phyloP scores from a whole-genome alignment of 441 rosid genomes.

The Kokia cookei region DNA sequence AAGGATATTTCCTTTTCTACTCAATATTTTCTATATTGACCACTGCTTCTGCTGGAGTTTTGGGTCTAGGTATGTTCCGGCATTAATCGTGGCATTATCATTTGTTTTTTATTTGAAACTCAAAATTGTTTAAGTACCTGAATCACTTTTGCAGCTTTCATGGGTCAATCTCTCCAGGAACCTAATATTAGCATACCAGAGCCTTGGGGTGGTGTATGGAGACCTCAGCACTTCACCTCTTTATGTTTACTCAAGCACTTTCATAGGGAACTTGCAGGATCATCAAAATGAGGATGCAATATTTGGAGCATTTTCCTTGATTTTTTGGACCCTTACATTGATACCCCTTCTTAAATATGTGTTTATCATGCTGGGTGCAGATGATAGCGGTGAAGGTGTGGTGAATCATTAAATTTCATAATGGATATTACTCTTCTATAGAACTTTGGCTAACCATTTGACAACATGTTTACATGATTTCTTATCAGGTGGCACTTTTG shows the following conservation, averaged over 20 bases:
- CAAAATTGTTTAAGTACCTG: background rate
- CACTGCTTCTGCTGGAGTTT: background rate
- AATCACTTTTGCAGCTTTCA: conserved; percentile 45
- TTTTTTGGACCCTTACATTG: conserved; percentile 83
- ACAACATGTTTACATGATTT: conserved; percentile 18
- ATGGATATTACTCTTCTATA: background rate
- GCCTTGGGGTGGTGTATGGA: conserved; percentile 87
- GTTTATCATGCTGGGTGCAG: conserved; percentile 52
- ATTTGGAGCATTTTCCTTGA: conserved; percentile 78
- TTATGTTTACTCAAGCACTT: conserved; percentile 58
- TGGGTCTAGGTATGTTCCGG: conserved; percentile 3
- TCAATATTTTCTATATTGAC: background rate
- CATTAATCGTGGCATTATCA: background rate
- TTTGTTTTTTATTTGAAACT: background rate
- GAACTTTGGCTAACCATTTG: background rate
- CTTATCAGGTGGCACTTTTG: conserved; percentile 77
- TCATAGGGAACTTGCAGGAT: conserved; percentile 49
- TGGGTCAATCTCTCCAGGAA: conserved; percentile 56
- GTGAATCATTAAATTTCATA: background rate
- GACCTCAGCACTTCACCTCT: conserved; percentile 86
- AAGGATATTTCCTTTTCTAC: background rate
- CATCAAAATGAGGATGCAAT: conserved; percentile 53
- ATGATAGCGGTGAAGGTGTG: conserved; percentile 85
- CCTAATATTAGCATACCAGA: conserved; percentile 79
- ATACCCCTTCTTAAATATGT: conserved; percentile 72